phyloP scores from a whole-genome alignment of 305 asterid species.

The Stenogyne calaminthoides region DNA sequence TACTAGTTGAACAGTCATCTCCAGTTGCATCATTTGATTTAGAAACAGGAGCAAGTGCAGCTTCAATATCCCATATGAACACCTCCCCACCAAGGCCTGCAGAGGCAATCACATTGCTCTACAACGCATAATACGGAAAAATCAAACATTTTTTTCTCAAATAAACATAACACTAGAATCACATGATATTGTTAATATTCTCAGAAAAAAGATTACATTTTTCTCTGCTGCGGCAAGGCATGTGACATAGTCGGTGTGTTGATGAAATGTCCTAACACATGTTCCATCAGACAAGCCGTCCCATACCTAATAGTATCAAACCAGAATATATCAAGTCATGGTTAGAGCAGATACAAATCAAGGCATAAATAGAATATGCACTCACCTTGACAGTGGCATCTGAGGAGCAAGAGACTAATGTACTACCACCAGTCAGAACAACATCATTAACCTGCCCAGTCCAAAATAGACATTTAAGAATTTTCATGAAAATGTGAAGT shows the following conservation, averaged over 20 bases:
- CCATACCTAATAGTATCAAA: constrained; percentile 69
- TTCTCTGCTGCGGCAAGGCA: constrained; percentile 95
- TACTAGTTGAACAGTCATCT: constrained; percentile 72
- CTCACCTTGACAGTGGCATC: constrained; percentile 93
- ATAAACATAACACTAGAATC: background rate
- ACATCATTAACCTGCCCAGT: constrained; percentile 85
- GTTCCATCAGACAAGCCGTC: constrained; percentile 71
- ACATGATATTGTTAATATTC: background rate
- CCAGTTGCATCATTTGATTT: constrained; percentile 67
- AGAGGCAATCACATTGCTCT: constrained; percentile 90
- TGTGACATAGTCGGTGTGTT: constrained; percentile 92
- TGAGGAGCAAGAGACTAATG: constrained; percentile 93
- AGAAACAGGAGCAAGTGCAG: constrained; percentile 77
- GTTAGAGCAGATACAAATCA: constrained; percentile 13
- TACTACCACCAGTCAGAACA: constrained; percentile 72
- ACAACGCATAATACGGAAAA: constrained; percentile 31
- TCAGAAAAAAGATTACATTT: constrained; percentile 51
- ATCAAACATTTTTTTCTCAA: constrained; percentile 6
- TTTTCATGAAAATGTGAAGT: constrained; percentile 1
- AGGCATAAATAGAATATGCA: constrained; percentile 23
- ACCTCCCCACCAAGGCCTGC: constrained; percentile 99
- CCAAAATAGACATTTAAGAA: constrained; percentile 23
- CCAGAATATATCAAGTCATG: constrained; percentile 20
- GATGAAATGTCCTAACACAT: constrained; percentile 76
- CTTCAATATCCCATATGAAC: constrained; percentile 97